Evolutionary conservation across 441 rosid genomes (phyloP).

Genomic region (Manihot esculenta): DNA sequence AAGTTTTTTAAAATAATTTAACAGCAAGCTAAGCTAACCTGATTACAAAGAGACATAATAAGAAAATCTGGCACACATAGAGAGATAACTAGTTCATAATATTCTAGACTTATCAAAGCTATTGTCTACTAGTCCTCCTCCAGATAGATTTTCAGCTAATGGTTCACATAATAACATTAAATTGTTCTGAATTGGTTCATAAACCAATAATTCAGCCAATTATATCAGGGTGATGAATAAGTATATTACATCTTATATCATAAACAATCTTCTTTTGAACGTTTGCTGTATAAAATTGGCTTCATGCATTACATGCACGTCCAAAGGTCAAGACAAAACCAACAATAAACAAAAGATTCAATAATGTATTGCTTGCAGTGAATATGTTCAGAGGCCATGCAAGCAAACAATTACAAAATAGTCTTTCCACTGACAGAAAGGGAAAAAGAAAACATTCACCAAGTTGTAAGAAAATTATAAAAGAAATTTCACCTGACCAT

Average conservation of each 20-base stretch:
- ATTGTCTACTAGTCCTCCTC: not conserved
- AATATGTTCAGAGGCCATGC: not conserved
- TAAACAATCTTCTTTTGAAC: not conserved
- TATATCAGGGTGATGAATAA: not conserved
- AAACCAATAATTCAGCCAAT: not conserved
- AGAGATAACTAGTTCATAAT: not conserved
- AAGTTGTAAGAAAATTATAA: conserved; percentile 9
- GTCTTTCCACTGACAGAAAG: not conserved
- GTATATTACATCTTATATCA: not conserved
- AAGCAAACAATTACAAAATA: not conserved
- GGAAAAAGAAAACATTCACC: not conserved
- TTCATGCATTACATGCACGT: not conserved
- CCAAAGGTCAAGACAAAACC: too few relatives aligned
- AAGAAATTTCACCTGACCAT: conserved; percentile 72
- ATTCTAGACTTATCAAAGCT: not conserved
- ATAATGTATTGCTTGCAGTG: not conserved
- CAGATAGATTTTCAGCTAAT: not conserved
- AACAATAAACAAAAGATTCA: not conserved
- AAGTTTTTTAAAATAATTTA: not conserved
- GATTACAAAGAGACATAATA: not conserved
- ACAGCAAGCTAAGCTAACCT: not conserved
- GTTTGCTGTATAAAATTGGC: not conserved
- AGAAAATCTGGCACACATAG: not conserved
- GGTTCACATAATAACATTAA: too few relatives aligned
- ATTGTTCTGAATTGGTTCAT: not conserved